Percentiles rank a stretch among this genome's conserved stretches.
phyloP scores from a whole-genome alignment of 306 rosid genomes.

The Spatholobus suberectus region DNA sequence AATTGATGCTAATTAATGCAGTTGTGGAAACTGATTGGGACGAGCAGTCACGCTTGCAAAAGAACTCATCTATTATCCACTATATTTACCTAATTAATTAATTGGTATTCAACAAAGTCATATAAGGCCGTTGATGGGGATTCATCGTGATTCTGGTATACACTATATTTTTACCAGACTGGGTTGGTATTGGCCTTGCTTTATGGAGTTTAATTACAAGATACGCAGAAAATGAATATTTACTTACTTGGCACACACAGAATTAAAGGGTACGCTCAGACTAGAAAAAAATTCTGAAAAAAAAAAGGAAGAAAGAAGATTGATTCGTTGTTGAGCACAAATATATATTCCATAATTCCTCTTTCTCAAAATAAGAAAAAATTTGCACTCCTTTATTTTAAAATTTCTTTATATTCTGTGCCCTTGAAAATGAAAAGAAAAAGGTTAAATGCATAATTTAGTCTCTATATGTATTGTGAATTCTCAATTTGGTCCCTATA shows the following conservation, averaged over 20 bases:
- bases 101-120: neutral
- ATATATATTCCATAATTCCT: too few species aligned
- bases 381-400: neutral
- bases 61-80: neutral
- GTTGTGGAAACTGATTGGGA: neutral
- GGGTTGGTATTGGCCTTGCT: too few species aligned
- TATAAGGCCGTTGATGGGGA: neutral
- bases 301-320: too few species aligned
- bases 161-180: too few species aligned
- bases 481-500: too few species aligned
- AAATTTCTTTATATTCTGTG: neutral
- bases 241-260: too few species aligned
- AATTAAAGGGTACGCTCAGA: too few species aligned
- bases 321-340: too few species aligned
- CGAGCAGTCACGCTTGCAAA: neutral
- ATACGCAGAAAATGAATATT: too few species aligned
- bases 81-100: neutral
- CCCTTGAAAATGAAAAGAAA: neutral
- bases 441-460: too few species aligned
- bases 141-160: neutral
- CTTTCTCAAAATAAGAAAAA: neutral
- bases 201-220: neutral
- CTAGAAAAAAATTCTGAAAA: too few species aligned
- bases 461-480: too few species aligned
- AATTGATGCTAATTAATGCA: constrained; percentile 43